Base-by-base conservation (phyloP, 257 asterid genomes). In the Ehretia macrophylla region DNA sequence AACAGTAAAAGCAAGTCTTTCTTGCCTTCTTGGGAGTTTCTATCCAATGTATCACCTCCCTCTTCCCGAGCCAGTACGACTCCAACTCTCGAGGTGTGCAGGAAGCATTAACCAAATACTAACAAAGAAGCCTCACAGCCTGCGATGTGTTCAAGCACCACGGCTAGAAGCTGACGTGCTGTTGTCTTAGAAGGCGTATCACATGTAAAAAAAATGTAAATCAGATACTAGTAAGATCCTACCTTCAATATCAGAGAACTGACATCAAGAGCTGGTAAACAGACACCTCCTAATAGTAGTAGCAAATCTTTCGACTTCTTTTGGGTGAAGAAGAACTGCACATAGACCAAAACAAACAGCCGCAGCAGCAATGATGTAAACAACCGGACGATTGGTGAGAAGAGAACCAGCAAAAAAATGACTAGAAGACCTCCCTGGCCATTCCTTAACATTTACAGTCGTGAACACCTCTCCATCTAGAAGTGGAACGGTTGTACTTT, bases 301-400 rank as follows among this genome's bases (percentile, higher is more conserved):
- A 19, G 94, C 81, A 0, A 93, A 57, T 64, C 54, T 81, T 60
- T 74, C 64, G 10, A 78, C 81, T 75, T 71, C 70, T 27, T 46
- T 78, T 17, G 94, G 99, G 72, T 89, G 99, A 62, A 93, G 65
- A 23, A 73, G 59, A 20, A 74, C 81, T 9, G 82, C 79, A 57
- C 96, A 93, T 10, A 89, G 60, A 51, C 96, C 97, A 39, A 75
- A 79, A 62, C 99, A 93, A 39, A 86, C 72, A 18, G 89, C 74
- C 17, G 81, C 52, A 12, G 80, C 89, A 19, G 81, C 47, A 8
- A 78, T 62, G 0, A 68, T 72, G 57, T 72, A 63, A 42, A 84
- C 27, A 32, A 86, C 80, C 32, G 78, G 79, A 8, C 89, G 83
- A 37, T 84, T 75, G 14, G 75, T 72, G 45, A 72, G 49, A 18